A percentile compares a stretch with the other conserved stretches of the same genome.
These are phyloP conservation scores for Phytophthora sojae DNA, from an alignment of 352 stramenopile species.

Conservation along the genomic window DNA sequence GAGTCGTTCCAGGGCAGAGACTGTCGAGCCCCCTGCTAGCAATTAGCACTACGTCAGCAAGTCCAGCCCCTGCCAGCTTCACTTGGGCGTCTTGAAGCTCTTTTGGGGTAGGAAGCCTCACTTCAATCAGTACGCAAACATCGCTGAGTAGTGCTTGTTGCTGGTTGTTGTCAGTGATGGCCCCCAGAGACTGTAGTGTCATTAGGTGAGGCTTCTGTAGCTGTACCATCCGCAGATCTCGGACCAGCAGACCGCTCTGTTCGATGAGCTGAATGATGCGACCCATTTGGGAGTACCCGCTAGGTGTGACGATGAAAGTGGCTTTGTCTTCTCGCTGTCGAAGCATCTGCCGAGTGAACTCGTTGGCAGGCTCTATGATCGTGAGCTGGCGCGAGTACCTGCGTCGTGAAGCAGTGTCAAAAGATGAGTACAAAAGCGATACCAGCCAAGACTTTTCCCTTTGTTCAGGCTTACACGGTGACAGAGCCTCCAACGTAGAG, in stretches of 20 bases:
- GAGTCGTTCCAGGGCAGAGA: constrained; percentile 11
- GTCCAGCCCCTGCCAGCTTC: constrained; percentile 7
- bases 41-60: constrained; percentile 35
- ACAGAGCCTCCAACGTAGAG: constrained; percentile 76
- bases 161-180: constrained; percentile 20
- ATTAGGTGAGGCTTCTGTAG: constrained; percentile 49
- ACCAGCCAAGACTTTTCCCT: neutral
- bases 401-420: neutral
- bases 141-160: constrained; percentile 44
- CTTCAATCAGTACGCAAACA: constrained; percentile 62
- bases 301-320: constrained; percentile 60
- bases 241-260: constrained; percentile 40
- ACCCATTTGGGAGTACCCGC: constrained; percentile 59
- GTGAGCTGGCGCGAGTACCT: constrained; percentile 83
- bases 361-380: constrained; percentile 73
- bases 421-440: neutral
- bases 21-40: constrained; percentile 33
- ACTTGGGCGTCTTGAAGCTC: constrained; percentile 12
- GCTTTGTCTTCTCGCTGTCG: constrained; percentile 44
- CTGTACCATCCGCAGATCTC: constrained; percentile 59
- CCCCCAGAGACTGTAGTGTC: constrained; percentile 22
- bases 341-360: constrained; percentile 58
- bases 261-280: constrained; percentile 57
- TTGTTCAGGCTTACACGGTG: constrained; percentile 54
- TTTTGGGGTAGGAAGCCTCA: constrained; percentile 38